Evolutionary conservation across 352 stramenopile genomes (phyloP), one percentile per base, ranked within the genome.

Genomic region (Globisporangium carolinianum): DNA sequence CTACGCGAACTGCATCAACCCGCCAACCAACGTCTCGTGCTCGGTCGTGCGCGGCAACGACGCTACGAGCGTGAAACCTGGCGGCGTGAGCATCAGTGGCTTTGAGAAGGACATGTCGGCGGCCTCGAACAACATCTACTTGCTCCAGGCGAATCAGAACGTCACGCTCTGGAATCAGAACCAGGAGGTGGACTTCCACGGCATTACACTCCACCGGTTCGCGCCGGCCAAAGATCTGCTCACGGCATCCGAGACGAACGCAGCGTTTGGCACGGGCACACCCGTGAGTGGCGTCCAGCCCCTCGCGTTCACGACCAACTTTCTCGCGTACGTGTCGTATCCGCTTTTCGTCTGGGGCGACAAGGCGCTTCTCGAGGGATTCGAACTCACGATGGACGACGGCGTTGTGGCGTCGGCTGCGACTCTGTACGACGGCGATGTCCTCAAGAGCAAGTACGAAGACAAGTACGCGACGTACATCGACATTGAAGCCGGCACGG

Each of bases 401-500:
- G 72, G 74, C 50, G 63, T 68, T 14, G 17, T 75, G 12, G 76
- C 75, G n/a, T 65, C 59, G 7, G 55, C 75, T 32, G 67, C 64
- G 17, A 71, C 59, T 14, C 49, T 91, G n/a, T 89, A 85, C 62
- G 55, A 68, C 9, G 52, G 56, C 38, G 66, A 60, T 12, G 65
- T 63, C 58, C 69, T 88, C 38, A 77, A 83, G 70, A 55, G 51
- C 53, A 56, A 65, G 47, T 87, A 86, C 71, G 68, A 69, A 24
- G 67, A 78, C 39, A 66, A 64, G 47, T 89, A 87, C 63, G 60
- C 69, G 55, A 89, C 78, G 24, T 75, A 68, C 45, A 46, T 89
- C 15, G 78, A 91, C 65, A 63, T 91, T 1, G 81, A 91, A 58
- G 66, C 78, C 14, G 75, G 71, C n/a, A 86, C 78, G 39, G 80